Base-by-base conservation (phyloP, 108 stramenopile genomes). In the Cyclotella baltica region DNA sequence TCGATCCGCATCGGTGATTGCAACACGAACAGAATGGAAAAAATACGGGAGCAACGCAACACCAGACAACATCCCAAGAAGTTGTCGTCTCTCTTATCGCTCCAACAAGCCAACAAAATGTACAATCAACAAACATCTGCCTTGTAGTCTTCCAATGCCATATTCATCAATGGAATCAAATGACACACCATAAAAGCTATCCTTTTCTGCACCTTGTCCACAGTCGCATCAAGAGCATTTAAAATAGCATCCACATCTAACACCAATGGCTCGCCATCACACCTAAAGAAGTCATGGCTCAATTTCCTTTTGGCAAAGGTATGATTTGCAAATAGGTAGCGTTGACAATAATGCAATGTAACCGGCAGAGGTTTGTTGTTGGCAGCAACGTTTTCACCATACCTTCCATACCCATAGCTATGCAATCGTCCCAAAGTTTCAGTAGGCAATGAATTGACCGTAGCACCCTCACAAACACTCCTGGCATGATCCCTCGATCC, bases 301-400 rank as follows among this genome's bases (percentile, higher is more conserved):
- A 97, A 68, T 56, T 75, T 78, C 25, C 87, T 84, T 62, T 97
- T 97, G 11, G 87, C 89, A 77, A 92, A 90, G 31, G 87, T 86
- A 67, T 87, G 86, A 34, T 85, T 88, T 53, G 84, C 79, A 50
- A 78, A 40, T n/a, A 67, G 58, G 51, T 87, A 89, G 38, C 43
- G 27, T 40, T 88, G 90, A 67, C 88, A 88, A 72, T 83, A 88
- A 73, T 88, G 91, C 20, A 87, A 27, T 33, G 78, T 79, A 9
- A 76, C 62, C 6, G 88, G 88, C 40, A 87, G 35, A 22, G 66
- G 56, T 35, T 28, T 43, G 8, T 51, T 28, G 55, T 0, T 22
- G 53, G 23, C 18, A 35, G 25, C 11, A 66, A 25, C n/a, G 34
- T 38, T 30, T 40, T 50, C 51, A 83, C 23, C 27, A 36, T 67